A percentile compares a stretch with the other conserved stretches of the same genome.
These are phyloP conservation scores for Alloteropsis semialata DNA, from an alignment of 176 grass and related monocot genomes.

Conservation along the genomic window DNA sequence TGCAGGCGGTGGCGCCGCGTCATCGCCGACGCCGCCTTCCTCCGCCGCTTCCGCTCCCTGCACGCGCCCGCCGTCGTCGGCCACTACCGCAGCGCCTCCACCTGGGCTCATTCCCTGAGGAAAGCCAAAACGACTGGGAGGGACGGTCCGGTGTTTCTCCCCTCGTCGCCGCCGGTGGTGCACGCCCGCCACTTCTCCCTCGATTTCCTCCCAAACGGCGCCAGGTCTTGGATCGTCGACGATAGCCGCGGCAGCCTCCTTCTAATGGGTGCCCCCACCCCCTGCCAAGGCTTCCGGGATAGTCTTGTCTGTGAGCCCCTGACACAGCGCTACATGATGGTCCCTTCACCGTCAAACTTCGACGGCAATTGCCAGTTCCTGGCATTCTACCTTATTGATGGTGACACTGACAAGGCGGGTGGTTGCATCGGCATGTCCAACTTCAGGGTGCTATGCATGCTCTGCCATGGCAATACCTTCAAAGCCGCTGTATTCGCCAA, in stretches of 20 bases:
- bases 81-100: neutral
- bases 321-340: neutral
- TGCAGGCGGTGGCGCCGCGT: neutral
- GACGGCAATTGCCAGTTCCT: neutral
- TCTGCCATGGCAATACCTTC: no score
- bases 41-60: neutral
- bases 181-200: neutral
- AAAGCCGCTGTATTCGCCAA: no score
- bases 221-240: neutral
- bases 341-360: neutral
- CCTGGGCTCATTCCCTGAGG: no score
- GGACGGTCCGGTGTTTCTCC: neutral
- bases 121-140: no score
- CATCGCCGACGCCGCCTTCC: neutral
- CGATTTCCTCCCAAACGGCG: neutral
- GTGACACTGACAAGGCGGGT: rapidly evolving
- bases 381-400: neutral
- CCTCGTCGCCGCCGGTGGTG: neutral
- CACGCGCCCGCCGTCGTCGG: neutral
- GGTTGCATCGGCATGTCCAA: neutral
- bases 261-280: neutral
- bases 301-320: neutral
- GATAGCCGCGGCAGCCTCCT: neutral
- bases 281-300: neutral
- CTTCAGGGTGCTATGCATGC: neutral